phyloP scores from a whole-genome alignment of 140 eudicot genomes.

The Oenanthe javanica region DNA sequence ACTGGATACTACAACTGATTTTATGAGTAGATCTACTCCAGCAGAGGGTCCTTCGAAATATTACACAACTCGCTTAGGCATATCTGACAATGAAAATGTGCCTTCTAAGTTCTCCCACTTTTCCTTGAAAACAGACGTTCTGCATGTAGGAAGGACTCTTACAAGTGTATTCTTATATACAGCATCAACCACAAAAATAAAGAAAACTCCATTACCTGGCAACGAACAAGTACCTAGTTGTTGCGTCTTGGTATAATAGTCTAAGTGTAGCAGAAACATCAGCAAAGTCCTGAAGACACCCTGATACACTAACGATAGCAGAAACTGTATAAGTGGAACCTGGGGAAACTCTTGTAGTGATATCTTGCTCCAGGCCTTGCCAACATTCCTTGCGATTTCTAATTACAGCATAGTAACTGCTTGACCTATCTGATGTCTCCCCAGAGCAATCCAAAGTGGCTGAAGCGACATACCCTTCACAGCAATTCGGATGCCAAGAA shows the following conservation, averaged over 20 bases:
- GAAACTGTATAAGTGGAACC: constrained; percentile 49
- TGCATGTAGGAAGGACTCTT: constrained; percentile 18
- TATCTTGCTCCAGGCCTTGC: constrained; percentile 95
- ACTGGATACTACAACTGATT: constrained; percentile 42
- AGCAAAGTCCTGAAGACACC: constrained; percentile 29
- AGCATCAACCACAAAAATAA: not conserved
- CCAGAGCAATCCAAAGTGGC: constrained; percentile 20
- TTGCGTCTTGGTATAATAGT: constrained; percentile 38
- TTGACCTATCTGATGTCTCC: constrained; percentile 21
- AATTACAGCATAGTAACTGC: constrained; percentile 40
- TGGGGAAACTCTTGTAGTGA: constrained; percentile 39
- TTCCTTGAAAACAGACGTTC: constrained; percentile 43
- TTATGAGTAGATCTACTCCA: constrained; percentile 72
- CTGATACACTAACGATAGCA: constrained; percentile 71
- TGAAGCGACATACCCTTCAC: constrained; percentile 50
- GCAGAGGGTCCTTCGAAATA: constrained; percentile 86
- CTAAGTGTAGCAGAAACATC: constrained; percentile 58
- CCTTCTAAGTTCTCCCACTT: constrained; percentile 81
- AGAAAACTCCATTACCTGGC: constrained; percentile 36
- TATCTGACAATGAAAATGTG: constrained; percentile 45
- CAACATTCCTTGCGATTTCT: constrained; percentile 66
- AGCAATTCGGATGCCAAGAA: constrained; percentile 64
- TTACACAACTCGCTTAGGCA: constrained; percentile 54
- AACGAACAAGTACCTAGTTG: constrained; percentile 39
- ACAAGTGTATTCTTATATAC: not conserved